These are phyloP conservation scores for Quercus dentata DNA, from an alignment of 306 rosid genomes.

Conservation along the genomic window DNA sequence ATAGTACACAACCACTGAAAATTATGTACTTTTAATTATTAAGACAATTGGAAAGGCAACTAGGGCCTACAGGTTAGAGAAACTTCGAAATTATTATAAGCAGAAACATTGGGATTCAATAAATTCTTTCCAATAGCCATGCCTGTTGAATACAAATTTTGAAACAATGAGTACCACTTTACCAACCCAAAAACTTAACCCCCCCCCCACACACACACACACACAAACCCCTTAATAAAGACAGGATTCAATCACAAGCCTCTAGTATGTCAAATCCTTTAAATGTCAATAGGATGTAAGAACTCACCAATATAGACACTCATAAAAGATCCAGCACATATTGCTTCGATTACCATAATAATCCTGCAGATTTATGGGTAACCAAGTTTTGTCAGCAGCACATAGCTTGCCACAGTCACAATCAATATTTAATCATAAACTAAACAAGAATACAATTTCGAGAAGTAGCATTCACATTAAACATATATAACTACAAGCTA, in stretches of 20 bases:
- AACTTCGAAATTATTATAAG: neutral
- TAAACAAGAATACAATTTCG: neutral
- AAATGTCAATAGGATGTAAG: neutral
- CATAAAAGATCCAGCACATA: constrained; percentile 82
- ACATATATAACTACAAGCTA: neutral
- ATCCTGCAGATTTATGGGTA: constrained; percentile 58
- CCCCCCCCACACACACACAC: too few relatives aligned
- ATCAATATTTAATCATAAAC: constrained; percentile 5
- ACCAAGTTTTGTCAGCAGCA: constrained; percentile 12
- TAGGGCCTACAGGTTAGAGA: neutral
- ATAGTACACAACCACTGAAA: neutral
- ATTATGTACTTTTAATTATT: neutral
- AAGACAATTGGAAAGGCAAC: neutral
- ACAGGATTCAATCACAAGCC: neutral
- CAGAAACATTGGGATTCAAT: neutral
- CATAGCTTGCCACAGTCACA: constrained; percentile 8
- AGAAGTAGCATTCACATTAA: neutral
- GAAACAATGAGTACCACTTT: neutral
- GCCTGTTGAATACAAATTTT: neutral
- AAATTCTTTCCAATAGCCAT: neutral
- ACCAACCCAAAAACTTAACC: too few relatives aligned
- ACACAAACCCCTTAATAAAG: neutral
- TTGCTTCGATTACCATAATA: constrained; percentile 85
- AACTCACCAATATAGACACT: constrained; percentile 76
- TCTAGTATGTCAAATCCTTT: neutral